Conservation (phyloP, 768 basidiomycete genomes). For the Psilocybe cyanescens region DNA sequence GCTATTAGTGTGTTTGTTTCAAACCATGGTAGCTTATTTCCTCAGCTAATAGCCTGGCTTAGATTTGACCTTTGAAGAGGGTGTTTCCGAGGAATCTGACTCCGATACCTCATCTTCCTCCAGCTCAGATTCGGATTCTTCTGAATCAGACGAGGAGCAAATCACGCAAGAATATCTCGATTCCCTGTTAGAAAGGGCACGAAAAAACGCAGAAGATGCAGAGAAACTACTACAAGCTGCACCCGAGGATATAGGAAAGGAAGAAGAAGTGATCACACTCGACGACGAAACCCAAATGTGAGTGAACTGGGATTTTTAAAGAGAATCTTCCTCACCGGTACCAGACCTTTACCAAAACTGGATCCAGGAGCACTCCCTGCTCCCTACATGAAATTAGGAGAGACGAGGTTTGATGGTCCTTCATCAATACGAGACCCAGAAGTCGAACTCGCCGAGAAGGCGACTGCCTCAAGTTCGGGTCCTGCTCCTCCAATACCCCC, state of each 20-base stretch:
- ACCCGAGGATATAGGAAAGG: slow-evolving; percentile 27
- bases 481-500: slow-evolving; percentile 70
- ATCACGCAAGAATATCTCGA: slow-evolving; percentile 64
- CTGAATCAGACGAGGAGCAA: slow-evolving; percentile 45
- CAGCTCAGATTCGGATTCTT: slow-evolving; percentile 34
- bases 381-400: slow-evolving; percentile 64
- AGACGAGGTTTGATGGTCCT: slow-evolving; percentile 44
- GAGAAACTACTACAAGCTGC: slow-evolving; percentile 25
- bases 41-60: not conserved
- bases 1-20: slow-evolving; percentile 33
- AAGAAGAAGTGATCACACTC: slow-evolving; percentile 61
- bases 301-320: slow-evolving; percentile 6
- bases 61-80: slow-evolving; percentile 23
- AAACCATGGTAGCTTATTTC: not conserved
- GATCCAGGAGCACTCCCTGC: slow-evolving; percentile 67
- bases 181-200: slow-evolving; percentile 65
- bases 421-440: slow-evolving; percentile 64
- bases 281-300: slow-evolving; percentile 41
- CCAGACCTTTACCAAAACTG: slow-evolving; percentile 63
- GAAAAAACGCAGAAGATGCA: slow-evolving; percentile 47
- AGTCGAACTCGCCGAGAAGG: slow-evolving; percentile 52
- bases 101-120: slow-evolving; percentile 31
- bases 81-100: slow-evolving; percentile 38
- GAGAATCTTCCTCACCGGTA: slow-evolving; percentile 5
- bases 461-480: slow-evolving; percentile 47